Base-by-base conservation (phyloP, 164 flowering plant species). In the Taxillus chinensis region DNA sequence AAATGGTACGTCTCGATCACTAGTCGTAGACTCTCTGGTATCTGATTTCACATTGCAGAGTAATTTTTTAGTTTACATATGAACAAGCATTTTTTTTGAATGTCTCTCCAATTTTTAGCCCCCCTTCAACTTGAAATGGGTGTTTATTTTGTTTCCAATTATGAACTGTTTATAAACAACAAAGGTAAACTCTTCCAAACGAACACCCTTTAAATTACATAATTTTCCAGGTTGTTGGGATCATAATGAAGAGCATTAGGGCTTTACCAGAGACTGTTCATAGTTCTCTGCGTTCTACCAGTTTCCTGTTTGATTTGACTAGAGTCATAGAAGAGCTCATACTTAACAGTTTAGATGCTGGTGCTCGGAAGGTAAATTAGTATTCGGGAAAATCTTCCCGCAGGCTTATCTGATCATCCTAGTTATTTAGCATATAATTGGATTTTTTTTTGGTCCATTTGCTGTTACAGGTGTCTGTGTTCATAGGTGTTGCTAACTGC, bases 311-410 rank as follows among this genome's bases (percentile, higher is more conserved):
- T 70, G 95, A 87, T 69, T 58, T 87, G 60, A 69, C 93, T 2
- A 78, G 88, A 73, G 85, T 93, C 64, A 91, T 90, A 62, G 99
- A 93, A 77, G 99, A 93, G 77, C 79, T 93, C 63, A 60, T 93
- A 58, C 84, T 71, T 62, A 90, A 93, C 77, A 82, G 95, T 66
- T 65, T 93, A 52, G 97, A 93, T 76, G 99, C 99, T 59, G 87
- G 82, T 68, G 89, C 96, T 10, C 71, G 79, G 5, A 89, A 86
- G 93, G 99, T 93, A 64, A 67, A 55, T n/a, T 3, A n/a, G 38
- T 43, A 5, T 43, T 43, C 2, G 46, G 45, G 8, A 43, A 48
- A 11, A 11, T 8, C 51, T 14, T 48, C 13, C 4, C 9, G 10
- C 3, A 48, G 9, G 13, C 12, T 3, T 8, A 4, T 8, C 51